These are phyloP conservation scores for Cytospora paraplurivora DNA, from an alignment of 2,329 filamentous ascomycete species.

Conservation along the genomic window DNA sequence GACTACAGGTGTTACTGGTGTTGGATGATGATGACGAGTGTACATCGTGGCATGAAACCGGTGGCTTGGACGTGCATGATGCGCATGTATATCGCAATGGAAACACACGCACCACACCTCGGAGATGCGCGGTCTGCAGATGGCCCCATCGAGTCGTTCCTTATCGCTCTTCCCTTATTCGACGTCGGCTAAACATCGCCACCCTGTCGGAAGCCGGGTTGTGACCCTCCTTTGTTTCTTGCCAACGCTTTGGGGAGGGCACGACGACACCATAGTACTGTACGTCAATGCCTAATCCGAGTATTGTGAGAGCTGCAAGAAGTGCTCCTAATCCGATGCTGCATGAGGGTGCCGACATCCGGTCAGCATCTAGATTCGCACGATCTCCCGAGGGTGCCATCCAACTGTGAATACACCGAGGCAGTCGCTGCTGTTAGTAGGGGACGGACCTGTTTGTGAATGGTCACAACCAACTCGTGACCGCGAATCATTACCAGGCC, in stretches of 20 bases:
- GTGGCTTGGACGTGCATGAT: background rate
- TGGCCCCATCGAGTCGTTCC: constrained; percentile 22
- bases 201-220: background rate
- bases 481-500: background rate
- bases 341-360: no score
- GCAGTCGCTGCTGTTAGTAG: background rate
- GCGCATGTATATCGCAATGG: background rate
- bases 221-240: background rate
- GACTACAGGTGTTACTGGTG: no score
- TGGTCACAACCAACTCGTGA: background rate
- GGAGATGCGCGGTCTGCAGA: constrained; percentile 13
- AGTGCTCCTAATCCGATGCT: no score
- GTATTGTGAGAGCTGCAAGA: no score
- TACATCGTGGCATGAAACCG: background rate
- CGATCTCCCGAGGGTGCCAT: no score
- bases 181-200: background rate
- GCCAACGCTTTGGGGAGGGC: no score
- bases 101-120: constrained; percentile 12
- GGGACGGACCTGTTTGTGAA: background rate
- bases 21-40: no score
- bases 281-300: no score
- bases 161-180: constrained; percentile 25
- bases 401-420: background rate
- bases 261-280: no score
- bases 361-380: no score